Percentiles rank a stretch among this genome's conserved stretches.
These are phyloP conservation scores for Colletotrichum navitas DNA, from an alignment of 2,329 filamentous ascomycete species.

Conservation along the genomic window DNA sequence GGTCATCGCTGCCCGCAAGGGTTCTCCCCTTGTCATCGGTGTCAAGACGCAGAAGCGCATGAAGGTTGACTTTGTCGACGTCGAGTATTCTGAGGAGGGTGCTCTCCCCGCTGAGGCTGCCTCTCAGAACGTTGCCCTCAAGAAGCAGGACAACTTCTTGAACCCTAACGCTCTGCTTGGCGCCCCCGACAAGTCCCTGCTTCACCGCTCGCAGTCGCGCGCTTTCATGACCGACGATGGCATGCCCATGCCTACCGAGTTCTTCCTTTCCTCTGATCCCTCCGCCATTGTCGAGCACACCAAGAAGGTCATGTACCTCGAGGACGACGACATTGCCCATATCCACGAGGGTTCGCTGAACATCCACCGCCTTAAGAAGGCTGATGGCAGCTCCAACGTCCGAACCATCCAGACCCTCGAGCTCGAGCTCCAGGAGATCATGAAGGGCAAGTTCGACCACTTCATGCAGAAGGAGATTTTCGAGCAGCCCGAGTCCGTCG, in stretches of 20 bases:
- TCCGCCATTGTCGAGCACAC: slow-evolving; percentile 99
- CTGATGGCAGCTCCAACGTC: slow-evolving; percentile 95
- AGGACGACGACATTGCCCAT: slow-evolving; percentile 99
- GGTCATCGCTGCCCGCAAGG: slow-evolving; percentile 97
- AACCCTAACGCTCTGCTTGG: slow-evolving; percentile 79
- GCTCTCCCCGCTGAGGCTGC: slow-evolving; percentile 92
- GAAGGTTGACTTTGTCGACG: slow-evolving; percentile 99
- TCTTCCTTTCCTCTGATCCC: slow-evolving; percentile 98
- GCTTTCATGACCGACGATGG: slow-evolving; percentile 99
- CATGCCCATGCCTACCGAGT: slow-evolving; percentile 97
- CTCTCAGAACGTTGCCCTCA: slow-evolving; percentile 95
- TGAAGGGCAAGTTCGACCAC: slow-evolving; percentile 99
- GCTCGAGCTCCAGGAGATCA: slow-evolving; percentile 99
- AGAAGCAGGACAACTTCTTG: slow-evolving; percentile 83
- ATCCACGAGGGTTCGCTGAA: slow-evolving; percentile 99
- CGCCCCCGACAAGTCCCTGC: slow-evolving; percentile 95
- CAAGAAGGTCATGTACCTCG: slow-evolving; percentile 99
- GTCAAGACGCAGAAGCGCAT: slow-evolving; percentile 98
- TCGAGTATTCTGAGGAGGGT: slow-evolving; percentile 93
- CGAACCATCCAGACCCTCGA: slow-evolving; percentile 98
- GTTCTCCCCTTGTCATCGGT: slow-evolving; percentile 96
- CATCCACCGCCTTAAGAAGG: slow-evolving; percentile 98
- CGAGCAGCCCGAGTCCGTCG: slow-evolving; percentile 98
- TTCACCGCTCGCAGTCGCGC: slow-evolving; percentile 98
- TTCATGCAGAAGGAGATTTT: slow-evolving; percentile 99